These are phyloP conservation scores for Leishmania major DNA, from an alignment of 208 protist genomes.

Conservation along the genomic window DNA sequence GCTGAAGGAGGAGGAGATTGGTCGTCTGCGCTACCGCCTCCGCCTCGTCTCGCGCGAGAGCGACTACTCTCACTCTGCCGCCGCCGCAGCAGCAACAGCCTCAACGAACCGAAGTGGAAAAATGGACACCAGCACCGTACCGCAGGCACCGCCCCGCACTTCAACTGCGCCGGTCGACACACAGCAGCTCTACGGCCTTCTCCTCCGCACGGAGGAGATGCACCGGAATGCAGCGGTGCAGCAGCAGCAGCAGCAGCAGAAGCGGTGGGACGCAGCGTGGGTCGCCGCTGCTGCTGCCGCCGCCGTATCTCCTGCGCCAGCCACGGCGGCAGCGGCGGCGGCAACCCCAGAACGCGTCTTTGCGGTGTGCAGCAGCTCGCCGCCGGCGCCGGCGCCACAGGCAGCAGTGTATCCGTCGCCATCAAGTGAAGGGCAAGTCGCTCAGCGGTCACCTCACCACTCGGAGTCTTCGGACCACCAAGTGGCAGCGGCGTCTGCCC, in stretches of 20 bases:
- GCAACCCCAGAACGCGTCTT: background rate
- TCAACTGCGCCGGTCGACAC: conserved; percentile 5
- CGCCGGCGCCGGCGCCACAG: background rate
- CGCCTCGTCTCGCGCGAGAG: conserved; percentile 35
- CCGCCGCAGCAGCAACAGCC: background rate
- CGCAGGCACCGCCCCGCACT: background rate
- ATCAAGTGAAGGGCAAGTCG: background rate
- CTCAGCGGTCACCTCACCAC: background rate
- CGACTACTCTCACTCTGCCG: background rate
- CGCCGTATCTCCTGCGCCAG: background rate
- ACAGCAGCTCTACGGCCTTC: conserved; percentile 44
- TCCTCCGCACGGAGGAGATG: conserved; percentile 56
- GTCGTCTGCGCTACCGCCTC: conserved; percentile 70
- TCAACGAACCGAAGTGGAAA: background rate
- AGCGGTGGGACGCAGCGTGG: conserved; percentile 37
- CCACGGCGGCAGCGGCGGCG: background rate
- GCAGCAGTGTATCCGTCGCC: background rate
- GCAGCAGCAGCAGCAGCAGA: conserved; percentile 37
- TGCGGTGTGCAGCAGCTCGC: background rate
- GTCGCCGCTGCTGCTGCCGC: conserved; percentile 2
- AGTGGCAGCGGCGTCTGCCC: background rate
- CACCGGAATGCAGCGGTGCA: conserved; percentile 45
- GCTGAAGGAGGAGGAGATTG: conserved; percentile 80
- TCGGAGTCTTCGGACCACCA: background rate
- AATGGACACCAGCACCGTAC: background rate